Base-by-base conservation (phyloP, 2,329 filamentous ascomycete genomes). In the Beauveria bassiana region DNA sequence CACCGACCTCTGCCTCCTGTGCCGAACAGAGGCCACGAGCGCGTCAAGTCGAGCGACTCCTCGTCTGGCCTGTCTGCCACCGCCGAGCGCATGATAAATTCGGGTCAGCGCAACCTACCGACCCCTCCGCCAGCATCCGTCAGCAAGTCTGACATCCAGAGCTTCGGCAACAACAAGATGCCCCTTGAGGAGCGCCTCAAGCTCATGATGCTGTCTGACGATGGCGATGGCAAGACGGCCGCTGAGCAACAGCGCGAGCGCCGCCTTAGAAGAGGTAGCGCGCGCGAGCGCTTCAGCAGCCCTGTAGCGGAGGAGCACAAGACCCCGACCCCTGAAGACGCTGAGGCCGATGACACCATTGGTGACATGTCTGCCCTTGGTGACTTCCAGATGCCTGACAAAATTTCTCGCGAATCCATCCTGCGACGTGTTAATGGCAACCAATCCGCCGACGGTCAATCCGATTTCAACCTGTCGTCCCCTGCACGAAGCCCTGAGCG, bases 401-500 rank as follows among this genome's bases (percentile, higher is more conserved):
- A 88, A 60, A 96, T 98, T 70, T 97, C 93, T 9, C 86, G 93
- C 43, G 95, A 98, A 72, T 96, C 93, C 0, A 98, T 98, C 67
- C 79, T 98, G 68, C 87, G 90, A 59, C 91, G 93, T 64, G 88
- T 97, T 61, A 91, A 95, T 71, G 90, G 81, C 52, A 82, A 80
- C 67, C 75, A 79, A 63, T 67, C 74, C 53, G 78, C 82, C 50
- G 83, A 86, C 22, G 75, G 79, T 62, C 80, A 86, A 59, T 84
- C 86, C 4, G 83, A 86, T 62, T 87, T 84, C 65, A 82, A 83
- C 67, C 85, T 88, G 68, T 86, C 84, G 3, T 86, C 86, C 2
- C 83, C 85, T 1, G 75, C 78, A n/a, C 78, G 81, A 2, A 81
- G 80, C 64, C 85, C 83, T 2, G 86, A 77, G 66, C 81, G 78